Evolutionary conservation across 164 flowering plant genomes (phyloP), one percentile per base, ranked within the genome.

Genomic region (Stephania cephalantha): DNA sequence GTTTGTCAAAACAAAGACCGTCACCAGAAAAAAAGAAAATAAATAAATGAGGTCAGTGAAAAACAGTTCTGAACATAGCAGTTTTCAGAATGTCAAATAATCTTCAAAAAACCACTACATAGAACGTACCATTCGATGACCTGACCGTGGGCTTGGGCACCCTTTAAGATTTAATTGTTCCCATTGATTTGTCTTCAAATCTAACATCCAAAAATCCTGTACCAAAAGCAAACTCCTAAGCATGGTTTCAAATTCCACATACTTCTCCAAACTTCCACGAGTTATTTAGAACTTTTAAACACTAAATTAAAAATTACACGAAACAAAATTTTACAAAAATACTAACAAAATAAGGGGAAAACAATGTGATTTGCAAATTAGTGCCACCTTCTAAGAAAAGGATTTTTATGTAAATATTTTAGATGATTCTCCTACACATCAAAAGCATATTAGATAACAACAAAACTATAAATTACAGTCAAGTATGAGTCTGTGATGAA

Each of bases 191-290:
- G 98, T 87, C 83, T 91, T 93, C 78, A 95, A 79, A 84, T 95
- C 99, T 85, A 95, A 81, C 86, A 86, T 78, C 99, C 99, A 95
- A 76, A 95, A 93, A 81, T 95, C 99, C 99, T 95, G 79, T 17
- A 76, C 69, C 65, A 72, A 35, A 35, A 46, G 45, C 77, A 75
- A 69, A 74, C 10, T 17, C 67, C 9, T 71, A 7, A 72, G 67
- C 65, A 35, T 35, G 42, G 42, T 35, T 35, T 35, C 2, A 35
- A 35, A 35, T 35, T 35, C 42, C 4, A 2, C 42, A 35, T 35
- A 35, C 42, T 35, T 35, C 42, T 35, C 42, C 42, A 35, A 35
- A 35, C 42, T 35, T 35, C 42, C 42, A 35, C 42, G 42, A 35
- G 4, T 35, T 35, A 35, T 0, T 35, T 35, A 35, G 42, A 35